phyloP scores from a whole-genome alignment of 2,329 filamentous ascomycete genomes.

The Cercospora sp. region DNA sequence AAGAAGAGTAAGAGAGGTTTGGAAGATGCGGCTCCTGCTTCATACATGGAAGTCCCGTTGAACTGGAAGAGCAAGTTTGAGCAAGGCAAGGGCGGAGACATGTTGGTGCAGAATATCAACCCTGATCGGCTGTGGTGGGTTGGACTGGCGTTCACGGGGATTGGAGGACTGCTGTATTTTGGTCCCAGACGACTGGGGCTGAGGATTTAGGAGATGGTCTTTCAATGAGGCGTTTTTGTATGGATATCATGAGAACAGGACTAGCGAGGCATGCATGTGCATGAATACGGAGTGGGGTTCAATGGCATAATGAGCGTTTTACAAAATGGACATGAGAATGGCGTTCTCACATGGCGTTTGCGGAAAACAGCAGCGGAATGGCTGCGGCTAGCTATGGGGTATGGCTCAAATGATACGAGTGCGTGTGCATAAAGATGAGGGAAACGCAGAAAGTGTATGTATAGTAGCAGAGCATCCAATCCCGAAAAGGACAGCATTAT shows the following conservation, averaged over 20 bases:
- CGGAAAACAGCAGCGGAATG: not conserved
- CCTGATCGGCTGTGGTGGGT: conserved; percentile 54
- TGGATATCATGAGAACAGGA: not conserved
- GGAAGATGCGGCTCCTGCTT: conserved; percentile 16
- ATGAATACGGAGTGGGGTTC: not conserved
- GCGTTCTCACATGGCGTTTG: not conserved
- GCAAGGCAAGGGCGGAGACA: conserved; percentile 28
- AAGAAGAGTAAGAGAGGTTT: conserved; percentile 29
- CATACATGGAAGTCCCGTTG: conserved; percentile 38
- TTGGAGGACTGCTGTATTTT: conserved; percentile 52
- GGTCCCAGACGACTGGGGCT: conserved; percentile 41
- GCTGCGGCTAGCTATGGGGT: not conserved
- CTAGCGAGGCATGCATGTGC: not conserved
- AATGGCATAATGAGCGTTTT: not conserved
- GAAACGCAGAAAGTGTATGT: not conserved
- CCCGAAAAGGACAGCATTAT: not conserved
- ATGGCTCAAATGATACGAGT: not conserved
- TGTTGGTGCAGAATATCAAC: conserved; percentile 41
- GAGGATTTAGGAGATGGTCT: conserved; percentile 17
- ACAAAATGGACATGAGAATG: not conserved
- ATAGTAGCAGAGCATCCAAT: not conserved
- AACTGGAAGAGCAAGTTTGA: conserved; percentile 33
- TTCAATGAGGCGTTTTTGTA: not conserved
- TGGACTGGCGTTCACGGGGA: conserved; percentile 49
- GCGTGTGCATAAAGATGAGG: not conserved